Evolutionary conservation across 768 basidiomycete genomes (phyloP), one percentile per base, ranked within the genome.

Genomic region (Kwoniella shandongensis): DNA sequence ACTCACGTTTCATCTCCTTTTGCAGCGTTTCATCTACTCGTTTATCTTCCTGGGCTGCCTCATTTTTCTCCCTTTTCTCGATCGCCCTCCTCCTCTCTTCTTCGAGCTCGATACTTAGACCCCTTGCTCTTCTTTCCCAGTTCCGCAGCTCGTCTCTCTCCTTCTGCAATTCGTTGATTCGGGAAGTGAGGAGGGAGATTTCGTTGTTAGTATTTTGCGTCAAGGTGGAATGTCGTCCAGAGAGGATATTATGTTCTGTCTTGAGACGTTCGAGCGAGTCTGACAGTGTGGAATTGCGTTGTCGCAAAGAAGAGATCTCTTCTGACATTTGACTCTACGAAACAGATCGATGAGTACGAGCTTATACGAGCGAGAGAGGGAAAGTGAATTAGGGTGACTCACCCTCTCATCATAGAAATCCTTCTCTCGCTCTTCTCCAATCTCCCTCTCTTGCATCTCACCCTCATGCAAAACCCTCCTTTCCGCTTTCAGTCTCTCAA

Each of bases 1-100:
- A 61, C 70, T 62, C 53, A 69, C 70, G 64, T 51, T 60, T 65
- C 25, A 72, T 39, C 57, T 73, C 71, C 39, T 59, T 54, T 32
- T 58, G 51, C 15, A 70, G 20, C 26, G 46, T 58, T 13, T 66
- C 61, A 39, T 69, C 66, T 11, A 57, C 62, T 30, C 52, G 42
- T 35, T 53, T 45, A 39, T 63, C 63, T 23, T 51, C 62, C 20
- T 39, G 50, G 4, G 22, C 54, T 6, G 65, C 60, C 22, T 54
- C 57, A 8, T 40, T 32, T 44, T 54, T 41, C 41, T 56, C 42
- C 41, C 62, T 44, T 30, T 59, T 50, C 39, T 58, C 61, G 44
- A 61, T 49, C 30, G 65, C 52, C 45, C 50, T 59, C 36, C 71
- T 51, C 49, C 53, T 59, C 54, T 74, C 69, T 45, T 74, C 66